A percentile compares a stretch with the other conserved stretches of the same genome.
Conservation (phyloP, 2,329 filamentous ascomycete species). For the Rachicladosporium sp. region DNA sequence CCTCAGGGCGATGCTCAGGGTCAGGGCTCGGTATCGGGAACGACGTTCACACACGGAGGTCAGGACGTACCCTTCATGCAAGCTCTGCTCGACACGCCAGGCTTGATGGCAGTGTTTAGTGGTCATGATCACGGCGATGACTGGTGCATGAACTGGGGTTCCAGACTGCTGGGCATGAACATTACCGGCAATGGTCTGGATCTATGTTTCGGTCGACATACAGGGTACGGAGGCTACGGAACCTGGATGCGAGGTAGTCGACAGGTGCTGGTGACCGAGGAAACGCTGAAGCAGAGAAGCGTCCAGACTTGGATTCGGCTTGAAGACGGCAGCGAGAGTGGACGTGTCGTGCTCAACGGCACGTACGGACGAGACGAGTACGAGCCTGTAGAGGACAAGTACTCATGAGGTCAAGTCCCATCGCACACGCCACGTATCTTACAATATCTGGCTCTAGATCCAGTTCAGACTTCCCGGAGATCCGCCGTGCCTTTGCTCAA, state of each 20-base stretch:
- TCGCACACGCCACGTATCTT: too few relatives aligned
- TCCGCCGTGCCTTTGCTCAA: too few relatives aligned
- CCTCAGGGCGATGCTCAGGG: conserved; percentile 30
- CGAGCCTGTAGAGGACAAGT: not conserved
- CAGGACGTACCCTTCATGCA: conserved; percentile 52
- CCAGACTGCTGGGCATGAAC: conserved; percentile 15
- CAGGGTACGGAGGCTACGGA: conserved; percentile 23
- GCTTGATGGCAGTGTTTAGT: conserved; percentile 47
- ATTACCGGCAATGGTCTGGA: conserved; percentile 20
- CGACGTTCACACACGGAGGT: conserved; percentile 25
- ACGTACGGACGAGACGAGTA: conserved; percentile 21
- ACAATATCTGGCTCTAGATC: too few relatives aligned
- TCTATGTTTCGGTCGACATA: conserved; percentile 22
- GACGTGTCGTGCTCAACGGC: conserved; percentile 17
- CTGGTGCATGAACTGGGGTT: conserved; percentile 24
- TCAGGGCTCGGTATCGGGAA: conserved; percentile 24
- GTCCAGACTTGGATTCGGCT: conserved; percentile 23
- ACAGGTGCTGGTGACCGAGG: conserved; percentile 17
- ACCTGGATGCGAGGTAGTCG: conserved; percentile 20
- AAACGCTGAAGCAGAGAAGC: conserved; percentile 8
- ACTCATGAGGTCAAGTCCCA: too few relatives aligned
- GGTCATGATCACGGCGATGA: conserved; percentile 47
- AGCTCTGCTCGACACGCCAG: conserved; percentile 42
- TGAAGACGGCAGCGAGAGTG: conserved; percentile 18
- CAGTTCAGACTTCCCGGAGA: too few relatives aligned